Evolutionary conservation across 768 basidiomycete genomes (phyloP).

Genomic region (Hysterangium stoloniferum): DNA sequence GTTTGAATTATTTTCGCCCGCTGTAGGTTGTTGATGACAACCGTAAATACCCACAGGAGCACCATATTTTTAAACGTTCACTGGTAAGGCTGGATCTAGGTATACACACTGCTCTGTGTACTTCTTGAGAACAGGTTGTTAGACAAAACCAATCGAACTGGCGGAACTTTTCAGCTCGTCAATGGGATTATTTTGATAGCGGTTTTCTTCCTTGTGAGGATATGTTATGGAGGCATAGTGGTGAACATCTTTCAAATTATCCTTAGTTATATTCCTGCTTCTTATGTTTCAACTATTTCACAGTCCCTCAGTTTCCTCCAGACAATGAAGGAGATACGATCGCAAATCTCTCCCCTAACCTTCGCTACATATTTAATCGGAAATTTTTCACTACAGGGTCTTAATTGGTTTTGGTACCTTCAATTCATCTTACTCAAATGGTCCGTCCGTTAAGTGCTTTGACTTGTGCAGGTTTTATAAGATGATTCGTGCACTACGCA

Average conservation of each 20-base stretch:
- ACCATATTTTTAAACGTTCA: slow-evolving; percentile 86
- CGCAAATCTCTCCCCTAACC: background rate
- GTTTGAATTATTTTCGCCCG: slow-evolving; percentile 17
- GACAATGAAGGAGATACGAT: background rate
- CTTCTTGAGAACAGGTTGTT: slow-evolving; percentile 43
- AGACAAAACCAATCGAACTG: slow-evolving; percentile 69
- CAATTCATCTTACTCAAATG: background rate
- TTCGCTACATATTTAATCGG: background rate
- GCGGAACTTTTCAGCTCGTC: slow-evolving; percentile 54
- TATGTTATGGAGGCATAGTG: slow-evolving; percentile 52
- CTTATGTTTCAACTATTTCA: background rate
- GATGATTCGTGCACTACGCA: slow-evolving; percentile 60
- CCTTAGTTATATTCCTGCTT: background rate
- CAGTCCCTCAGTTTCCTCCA: slow-evolving; percentile 3
- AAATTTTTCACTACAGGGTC: slow-evolving; percentile 28
- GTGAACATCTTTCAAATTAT: background rate
- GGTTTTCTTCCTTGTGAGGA: slow-evolving; percentile 62
- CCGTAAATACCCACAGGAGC: slow-evolving; percentile 35
- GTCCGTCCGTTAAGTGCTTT: background rate
- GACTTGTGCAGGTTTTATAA: slow-evolving; percentile 51
- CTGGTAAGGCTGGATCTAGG: slow-evolving; percentile 40
- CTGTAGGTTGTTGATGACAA: slow-evolving; percentile 5
- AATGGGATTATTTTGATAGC: slow-evolving; percentile 63
- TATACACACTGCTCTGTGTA: slow-evolving; percentile 19
- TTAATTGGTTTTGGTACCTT: slow-evolving; percentile 73